Conservation (phyloP, 257 asterid species). For the Euphrasia confusa region DNA sequence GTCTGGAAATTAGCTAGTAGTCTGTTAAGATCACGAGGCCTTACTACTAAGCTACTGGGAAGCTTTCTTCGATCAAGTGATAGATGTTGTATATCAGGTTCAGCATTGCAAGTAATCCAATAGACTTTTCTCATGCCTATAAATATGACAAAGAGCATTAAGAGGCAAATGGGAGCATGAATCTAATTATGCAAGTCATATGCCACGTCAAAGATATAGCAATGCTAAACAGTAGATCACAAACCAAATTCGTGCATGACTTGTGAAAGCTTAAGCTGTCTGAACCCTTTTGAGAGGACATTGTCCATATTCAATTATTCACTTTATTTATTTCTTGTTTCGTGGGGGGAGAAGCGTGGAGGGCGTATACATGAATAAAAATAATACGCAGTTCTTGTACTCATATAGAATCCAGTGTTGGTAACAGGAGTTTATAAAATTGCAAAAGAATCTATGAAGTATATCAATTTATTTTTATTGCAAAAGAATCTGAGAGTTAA, state of each 20-base stretch:
- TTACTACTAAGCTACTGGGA: conserved; percentile 81
- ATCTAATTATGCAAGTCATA: not conserved
- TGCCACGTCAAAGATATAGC: conserved; percentile 14
- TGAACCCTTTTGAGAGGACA: not conserved
- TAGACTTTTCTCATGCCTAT: conserved; percentile 86
- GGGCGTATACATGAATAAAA: too few species aligned
- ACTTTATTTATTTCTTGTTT: not conserved
- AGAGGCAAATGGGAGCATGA: conserved; percentile 8
- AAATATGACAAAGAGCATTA: conserved; percentile 21
- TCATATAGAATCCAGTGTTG: not conserved
- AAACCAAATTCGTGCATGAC: not conserved
- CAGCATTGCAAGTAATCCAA: conserved; percentile 85
- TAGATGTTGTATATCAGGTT: conserved; percentile 80
- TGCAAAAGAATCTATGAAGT: not conserved
- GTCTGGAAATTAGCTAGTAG: conserved; percentile 81
- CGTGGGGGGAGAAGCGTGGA: not conserved
- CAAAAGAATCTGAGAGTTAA: not conserved
- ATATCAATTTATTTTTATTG: not conserved
- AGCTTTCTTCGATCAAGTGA: conserved; percentile 82
- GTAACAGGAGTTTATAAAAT: not conserved
- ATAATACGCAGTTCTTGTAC: too few species aligned
- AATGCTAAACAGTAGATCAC: conserved; percentile 5
- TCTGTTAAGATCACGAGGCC: conserved; percentile 87
- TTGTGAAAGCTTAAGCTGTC: conserved; percentile 12
- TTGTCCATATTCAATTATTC: not conserved